A percentile compares a stretch with the other conserved stretches of the same genome.
phyloP scores from a whole-genome alignment of 2,329 filamentous ascomycete genomes.

The Penicillium sp. region DNA sequence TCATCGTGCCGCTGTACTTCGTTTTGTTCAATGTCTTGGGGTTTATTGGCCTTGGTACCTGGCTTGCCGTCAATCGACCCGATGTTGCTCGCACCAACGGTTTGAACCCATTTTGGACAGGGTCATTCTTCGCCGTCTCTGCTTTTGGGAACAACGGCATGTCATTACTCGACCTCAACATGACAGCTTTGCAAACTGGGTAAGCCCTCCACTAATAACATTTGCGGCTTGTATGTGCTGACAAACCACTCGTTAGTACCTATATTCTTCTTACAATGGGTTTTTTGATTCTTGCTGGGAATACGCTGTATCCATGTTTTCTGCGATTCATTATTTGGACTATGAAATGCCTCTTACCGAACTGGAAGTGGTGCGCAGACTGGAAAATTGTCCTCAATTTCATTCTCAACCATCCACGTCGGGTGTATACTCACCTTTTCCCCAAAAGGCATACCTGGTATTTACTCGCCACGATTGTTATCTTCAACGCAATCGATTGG shows the following conservation, averaged over 20 bases:
- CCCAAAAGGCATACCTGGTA: conserved; percentile 63
- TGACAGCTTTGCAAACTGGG: conserved; percentile 44
- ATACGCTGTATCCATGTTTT: conserved; percentile 63
- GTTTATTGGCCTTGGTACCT: conserved; percentile 45
- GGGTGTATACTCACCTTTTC: conserved; percentile 50
- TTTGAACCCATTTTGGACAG: conserved; percentile 47
- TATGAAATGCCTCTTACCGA: conserved; percentile 31
- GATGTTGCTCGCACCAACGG: conserved; percentile 42
- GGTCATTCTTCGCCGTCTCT: conserved; percentile 50
- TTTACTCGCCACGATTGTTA: conserved; percentile 57
- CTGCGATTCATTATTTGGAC: conserved; percentile 58
- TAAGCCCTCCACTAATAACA: conserved; percentile 10
- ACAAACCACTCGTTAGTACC: conserved; percentile 19
- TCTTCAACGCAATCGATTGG: conserved; percentile 63
- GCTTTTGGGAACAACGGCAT: conserved; percentile 55
- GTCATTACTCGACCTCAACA: conserved; percentile 52
- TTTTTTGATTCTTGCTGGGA: conserved; percentile 59
- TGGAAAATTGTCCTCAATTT: conserved; percentile 32
- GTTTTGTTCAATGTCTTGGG: conserved; percentile 45
- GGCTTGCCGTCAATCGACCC: conserved; percentile 41
- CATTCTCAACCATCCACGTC: conserved; percentile 32
- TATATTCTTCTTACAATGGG: conserved; percentile 49
- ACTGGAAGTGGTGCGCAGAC: conserved; percentile 23
- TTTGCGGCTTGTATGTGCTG: neutral
- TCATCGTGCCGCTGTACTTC: conserved; percentile 44